A percentile compares a stretch with the other conserved stretches of the same genome.
Conservation (phyloP, 2,329 filamentous ascomycete genomes). For the Xylariaceae sp. region DNA sequence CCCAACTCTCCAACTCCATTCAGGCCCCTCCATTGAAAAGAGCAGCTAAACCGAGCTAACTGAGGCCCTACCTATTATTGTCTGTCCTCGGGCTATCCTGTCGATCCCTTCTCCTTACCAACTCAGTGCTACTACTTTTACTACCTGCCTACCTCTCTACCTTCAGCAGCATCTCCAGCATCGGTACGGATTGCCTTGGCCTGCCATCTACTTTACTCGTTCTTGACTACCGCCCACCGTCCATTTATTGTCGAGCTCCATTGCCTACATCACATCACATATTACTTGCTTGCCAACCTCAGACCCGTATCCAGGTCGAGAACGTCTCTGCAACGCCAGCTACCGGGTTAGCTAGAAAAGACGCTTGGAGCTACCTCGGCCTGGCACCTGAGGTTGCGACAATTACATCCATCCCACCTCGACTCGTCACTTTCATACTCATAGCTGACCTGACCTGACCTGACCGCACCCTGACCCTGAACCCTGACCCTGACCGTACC, state of each 20-base stretch:
- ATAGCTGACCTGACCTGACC: no score
- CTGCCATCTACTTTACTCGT: no score
- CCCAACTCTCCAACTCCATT: not conserved
- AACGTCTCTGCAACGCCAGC: slow-evolving; percentile 32
- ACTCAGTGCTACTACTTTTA: not conserved
- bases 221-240: not conserved
- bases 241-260: not conserved
- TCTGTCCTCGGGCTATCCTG: no score
- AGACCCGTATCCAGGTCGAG: not conserved
- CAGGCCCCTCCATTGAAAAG: not conserved
- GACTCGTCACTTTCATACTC: not conserved
- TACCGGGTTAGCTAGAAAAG: slow-evolving; percentile 25
- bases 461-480: no score
- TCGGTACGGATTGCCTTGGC: no score
- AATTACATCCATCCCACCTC: slow-evolving; percentile 12
- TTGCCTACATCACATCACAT: not conserved
- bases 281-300: not conserved
- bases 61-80: not conserved
- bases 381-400: slow-evolving; percentile 4
- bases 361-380: slow-evolving; percentile 36
- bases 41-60: slow-evolving; percentile 2
- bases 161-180: not conserved
- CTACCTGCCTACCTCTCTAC: slow-evolving; percentile 16
- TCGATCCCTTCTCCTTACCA: not conserved
- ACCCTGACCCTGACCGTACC: no score